phyloP scores from a whole-genome alignment of 805 yeast species.

The Ogataea allantospora region DNA sequence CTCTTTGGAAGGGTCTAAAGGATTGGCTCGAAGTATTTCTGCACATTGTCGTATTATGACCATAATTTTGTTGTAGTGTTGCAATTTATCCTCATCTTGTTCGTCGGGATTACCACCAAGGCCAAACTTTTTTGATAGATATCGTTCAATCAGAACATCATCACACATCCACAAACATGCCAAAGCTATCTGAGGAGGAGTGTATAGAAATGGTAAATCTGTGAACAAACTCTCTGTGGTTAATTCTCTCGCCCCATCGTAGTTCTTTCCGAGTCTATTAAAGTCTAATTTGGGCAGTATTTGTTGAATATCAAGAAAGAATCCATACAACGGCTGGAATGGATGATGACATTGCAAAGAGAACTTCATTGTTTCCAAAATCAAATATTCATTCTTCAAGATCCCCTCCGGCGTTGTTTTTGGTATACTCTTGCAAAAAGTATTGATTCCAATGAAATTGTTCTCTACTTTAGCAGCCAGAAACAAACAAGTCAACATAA shows the following conservation, averaged over 20 bases:
- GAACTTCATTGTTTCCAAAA: constrained; percentile 72
- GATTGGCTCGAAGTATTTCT: constrained; percentile 38
- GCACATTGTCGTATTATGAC: constrained; percentile 50
- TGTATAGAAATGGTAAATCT: constrained; percentile 71
- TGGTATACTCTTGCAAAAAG: constrained; percentile 69
- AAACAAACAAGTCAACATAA: constrained; percentile 79
- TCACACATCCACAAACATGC: constrained; percentile 76
- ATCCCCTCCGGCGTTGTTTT: constrained; percentile 66
- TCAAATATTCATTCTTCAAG: constrained; percentile 73
- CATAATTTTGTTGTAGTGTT: constrained; percentile 45
- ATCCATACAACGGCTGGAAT: constrained; percentile 86
- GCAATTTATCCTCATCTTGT: constrained; percentile 14
- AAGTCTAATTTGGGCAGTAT: constrained; percentile 49
- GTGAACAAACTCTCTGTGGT: constrained; percentile 69
- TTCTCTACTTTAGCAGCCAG: constrained; percentile 93
- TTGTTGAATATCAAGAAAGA: constrained; percentile 83
- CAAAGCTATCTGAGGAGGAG: constrained; percentile 95
- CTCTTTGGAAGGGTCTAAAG: constrained; percentile 51
- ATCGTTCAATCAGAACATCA: constrained; percentile 59
- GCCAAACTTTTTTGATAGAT: constrained; percentile 63
- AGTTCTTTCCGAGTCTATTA: constrained; percentile 61
- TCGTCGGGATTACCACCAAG: constrained; percentile 7
- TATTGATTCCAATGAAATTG: constrained; percentile 78
- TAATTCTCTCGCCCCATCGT: constrained; percentile 66
- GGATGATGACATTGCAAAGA: constrained; percentile 88